phyloP scores from a whole-genome alignment of 169 alveolate genomes.

The Eimeria acervulina region DNA sequence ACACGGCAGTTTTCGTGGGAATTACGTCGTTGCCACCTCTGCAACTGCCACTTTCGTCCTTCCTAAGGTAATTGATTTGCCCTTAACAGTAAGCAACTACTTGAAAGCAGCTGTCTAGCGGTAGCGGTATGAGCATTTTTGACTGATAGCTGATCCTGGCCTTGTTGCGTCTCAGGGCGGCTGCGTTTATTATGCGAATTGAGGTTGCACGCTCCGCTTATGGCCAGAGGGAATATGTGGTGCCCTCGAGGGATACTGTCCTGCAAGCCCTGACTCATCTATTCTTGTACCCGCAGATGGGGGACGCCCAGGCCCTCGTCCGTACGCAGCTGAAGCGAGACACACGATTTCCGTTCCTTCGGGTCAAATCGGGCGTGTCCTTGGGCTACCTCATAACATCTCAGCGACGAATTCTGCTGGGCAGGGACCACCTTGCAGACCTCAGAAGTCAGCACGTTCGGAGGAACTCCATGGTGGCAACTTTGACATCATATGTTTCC shows the following conservation, averaged over 20 bases:
- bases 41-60: constrained; percentile 71
- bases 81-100: neutral
- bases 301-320: constrained; percentile 75
- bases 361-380: constrained; percentile 66
- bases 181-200: constrained; percentile 74
- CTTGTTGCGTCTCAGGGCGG: constrained; percentile 27
- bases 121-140: neutral
- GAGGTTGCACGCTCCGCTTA: constrained; percentile 72
- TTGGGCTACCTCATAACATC: constrained; percentile 53
- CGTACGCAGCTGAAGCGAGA: constrained; percentile 65
- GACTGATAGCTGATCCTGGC: neutral
- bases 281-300: constrained; percentile 55
- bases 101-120: neutral
- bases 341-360: constrained; percentile 60
- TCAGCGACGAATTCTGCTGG: constrained; percentile 58
- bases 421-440: constrained; percentile 67
- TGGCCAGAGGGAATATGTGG: constrained; percentile 71
- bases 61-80: constrained; percentile 42
- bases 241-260: constrained; percentile 76
- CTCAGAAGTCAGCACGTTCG: constrained; percentile 68
- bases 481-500: constrained; percentile 65
- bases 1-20: constrained; percentile 75
- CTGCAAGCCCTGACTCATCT: constrained; percentile 64
- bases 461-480: constrained; percentile 76
- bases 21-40: constrained; percentile 66